Evolutionary conservation across 768 basidiomycete species (phyloP), one percentile per base, ranked within the genome.

Genomic region (Tulasnella calospora): DNA sequence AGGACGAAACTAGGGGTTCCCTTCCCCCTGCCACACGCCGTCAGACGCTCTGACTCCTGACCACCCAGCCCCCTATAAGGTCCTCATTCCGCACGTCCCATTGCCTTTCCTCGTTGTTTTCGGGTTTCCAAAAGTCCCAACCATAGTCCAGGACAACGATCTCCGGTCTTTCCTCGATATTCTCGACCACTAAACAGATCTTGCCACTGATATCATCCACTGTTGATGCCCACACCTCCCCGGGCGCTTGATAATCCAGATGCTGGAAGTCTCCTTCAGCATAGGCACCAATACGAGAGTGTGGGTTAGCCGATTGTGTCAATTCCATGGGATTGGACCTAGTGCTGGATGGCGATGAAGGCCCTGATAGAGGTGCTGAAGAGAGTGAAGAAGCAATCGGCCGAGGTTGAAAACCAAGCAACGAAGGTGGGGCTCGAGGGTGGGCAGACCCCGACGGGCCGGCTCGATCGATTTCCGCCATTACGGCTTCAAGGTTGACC

Each of bases 351-450:
- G 73, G 41, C 41, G 73, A 74, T 10, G 73, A 74, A n/a, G 30
- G 57, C 30, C 57, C 71, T 46, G 71, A 40, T n/a, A 46, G n/a
- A n/a, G 71, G 44, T 38, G 36, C 38, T 46, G 71, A 46, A 40
- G 36, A 21, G 44, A 40, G 36, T 19, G 71, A 72, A 15, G 71
- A 17, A 35, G 71, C 36, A 10, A 23, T 5, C 6, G 36, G 71
- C 38, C n/a, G 71, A 4, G 38, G 38, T n/a, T 72, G 57, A 61
- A 61, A 13, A 12, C 57, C 57, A 9, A 61, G 30, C 57, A 61
- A 9, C 12, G 57, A 61, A n/a, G 30, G 57, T 30, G 57, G 57
- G 13, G 57, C 7, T 61, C 57, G 57, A 30, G 27, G 92, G 21
- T 30, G 23, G 30, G 19, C n/a, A 13, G 57, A 61, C n/a, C 57